Evolutionary conservation across 345 rosid genomes (phyloP).

Genomic region (Mallotus nudiflorus): DNA sequence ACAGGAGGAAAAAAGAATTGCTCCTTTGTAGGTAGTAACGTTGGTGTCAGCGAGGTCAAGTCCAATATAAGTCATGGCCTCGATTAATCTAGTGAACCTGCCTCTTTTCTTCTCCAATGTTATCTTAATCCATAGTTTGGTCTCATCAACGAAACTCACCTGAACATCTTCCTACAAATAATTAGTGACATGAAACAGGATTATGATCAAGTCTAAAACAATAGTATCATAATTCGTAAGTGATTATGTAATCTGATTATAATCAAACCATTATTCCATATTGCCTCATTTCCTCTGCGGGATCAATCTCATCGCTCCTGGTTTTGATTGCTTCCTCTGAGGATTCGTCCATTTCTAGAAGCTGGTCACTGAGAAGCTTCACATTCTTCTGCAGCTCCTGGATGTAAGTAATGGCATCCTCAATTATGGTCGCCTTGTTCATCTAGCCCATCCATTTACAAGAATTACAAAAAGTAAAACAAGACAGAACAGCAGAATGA

Average conservation of each 20-base stretch:
- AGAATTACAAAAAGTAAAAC: neutral
- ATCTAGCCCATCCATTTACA: conserved; percentile 40
- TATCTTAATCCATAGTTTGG: conserved; percentile 72
- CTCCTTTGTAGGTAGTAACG: conserved; percentile 55
- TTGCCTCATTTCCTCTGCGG: conserved; percentile 46
- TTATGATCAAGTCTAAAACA: neutral
- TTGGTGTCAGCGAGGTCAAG: conserved; percentile 57
- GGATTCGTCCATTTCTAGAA: conserved; percentile 54
- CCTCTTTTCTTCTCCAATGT: conserved; percentile 52
- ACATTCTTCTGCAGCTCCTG: conserved; percentile 51
- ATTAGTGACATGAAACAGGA: neutral
- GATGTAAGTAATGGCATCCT: conserved; percentile 83
- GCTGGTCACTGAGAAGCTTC: conserved; percentile 46
- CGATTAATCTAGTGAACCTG: conserved; percentile 58
- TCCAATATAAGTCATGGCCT: conserved; percentile 51
- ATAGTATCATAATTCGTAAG: neutral
- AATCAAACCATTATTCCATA: conserved; percentile 51
- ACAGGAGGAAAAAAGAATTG: conserved; percentile 54
- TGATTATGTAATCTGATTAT: neutral
- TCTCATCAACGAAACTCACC: conserved; percentile 49
- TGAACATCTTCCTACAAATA: conserved; percentile 55
- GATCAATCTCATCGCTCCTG: conserved; percentile 18
- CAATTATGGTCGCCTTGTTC: conserved; percentile 78
- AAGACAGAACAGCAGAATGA: neutral
- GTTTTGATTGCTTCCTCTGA: conserved; percentile 28